Conservation (phyloP, 2,329 filamentous ascomycete genomes). For the Ceratocystiopsis brevicomis region DNA sequence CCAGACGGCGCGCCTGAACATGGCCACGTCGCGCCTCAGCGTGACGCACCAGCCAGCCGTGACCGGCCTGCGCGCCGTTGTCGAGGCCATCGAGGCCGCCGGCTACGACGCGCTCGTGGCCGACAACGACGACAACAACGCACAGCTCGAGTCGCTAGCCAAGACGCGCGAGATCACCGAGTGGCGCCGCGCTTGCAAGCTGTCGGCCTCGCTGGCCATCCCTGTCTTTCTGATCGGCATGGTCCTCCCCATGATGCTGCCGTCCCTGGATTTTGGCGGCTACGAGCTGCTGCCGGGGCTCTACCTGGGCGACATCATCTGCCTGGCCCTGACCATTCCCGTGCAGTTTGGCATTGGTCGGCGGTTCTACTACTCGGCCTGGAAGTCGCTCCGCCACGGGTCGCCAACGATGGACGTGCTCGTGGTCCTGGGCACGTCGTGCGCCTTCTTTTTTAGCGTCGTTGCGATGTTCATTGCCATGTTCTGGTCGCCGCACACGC, state of each 20-base stretch:
- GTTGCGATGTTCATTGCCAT: constrained; percentile 74
- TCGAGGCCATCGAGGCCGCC: constrained; percentile 61
- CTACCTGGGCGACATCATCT: constrained; percentile 75
- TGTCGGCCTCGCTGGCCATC: constrained; percentile 63
- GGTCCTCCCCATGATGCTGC: constrained; percentile 75
- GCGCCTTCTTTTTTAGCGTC: constrained; percentile 90
- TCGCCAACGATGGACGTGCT: constrained; percentile 97
- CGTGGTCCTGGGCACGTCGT: constrained; percentile 80
- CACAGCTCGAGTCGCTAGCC: constrained; percentile 83
- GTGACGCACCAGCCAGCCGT: constrained; percentile 53
- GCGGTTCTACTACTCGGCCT: constrained; percentile 87
- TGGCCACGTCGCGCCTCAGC: constrained; percentile 53
- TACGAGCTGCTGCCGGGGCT: constrained; percentile 51
- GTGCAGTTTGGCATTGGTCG: constrained; percentile 93
- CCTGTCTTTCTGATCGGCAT: constrained; percentile 88
- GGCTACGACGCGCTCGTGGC: constrained; percentile 81
- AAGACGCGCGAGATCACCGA: constrained; percentile 94
- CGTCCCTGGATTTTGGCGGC: constrained; percentile 56
- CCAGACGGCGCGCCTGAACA: constrained; percentile 51
- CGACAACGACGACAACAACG: constrained; percentile 88
- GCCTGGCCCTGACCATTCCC: constrained; percentile 67
- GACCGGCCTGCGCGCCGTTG: constrained; percentile 63
- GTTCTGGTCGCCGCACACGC: constrained; percentile 51
- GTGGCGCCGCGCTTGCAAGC: constrained; percentile 66
- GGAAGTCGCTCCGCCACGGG: constrained; percentile 73